Evolutionary conservation across 2,329 filamentous ascomycete species (phyloP).

Genomic region (Hymenoscyphus fructigenus): DNA sequence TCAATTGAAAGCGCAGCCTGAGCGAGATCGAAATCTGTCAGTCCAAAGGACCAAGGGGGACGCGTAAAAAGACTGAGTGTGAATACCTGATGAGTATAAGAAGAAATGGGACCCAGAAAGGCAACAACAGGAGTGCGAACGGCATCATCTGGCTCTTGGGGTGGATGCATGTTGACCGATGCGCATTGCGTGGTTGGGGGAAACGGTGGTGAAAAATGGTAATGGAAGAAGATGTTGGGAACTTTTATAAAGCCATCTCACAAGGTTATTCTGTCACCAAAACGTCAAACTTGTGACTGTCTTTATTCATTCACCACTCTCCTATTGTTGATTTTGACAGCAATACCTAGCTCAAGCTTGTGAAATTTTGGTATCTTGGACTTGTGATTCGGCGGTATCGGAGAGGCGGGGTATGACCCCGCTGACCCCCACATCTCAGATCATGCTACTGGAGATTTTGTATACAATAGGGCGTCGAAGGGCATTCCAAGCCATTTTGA

Average conservation of each 20-base stretch:
- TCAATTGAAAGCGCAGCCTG: conserved; percentile 56
- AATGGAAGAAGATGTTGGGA: too few species aligned
- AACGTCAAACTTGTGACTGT: too few species aligned
- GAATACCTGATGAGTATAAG: conserved; percentile 67
- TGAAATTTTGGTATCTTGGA: too few species aligned
- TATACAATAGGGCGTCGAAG: too few species aligned
- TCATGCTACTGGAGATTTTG: not conserved
- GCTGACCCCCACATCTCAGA: not conserved
- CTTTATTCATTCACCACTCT: too few species aligned
- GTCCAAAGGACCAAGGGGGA: conserved; percentile 26
- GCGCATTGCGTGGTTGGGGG: not conserved
- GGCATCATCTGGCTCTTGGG: conserved; percentile 1
- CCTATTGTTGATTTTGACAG: too few species aligned
- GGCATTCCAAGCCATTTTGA: too few species aligned
- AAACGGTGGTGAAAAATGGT: too few species aligned
- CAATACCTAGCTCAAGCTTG: too few species aligned
- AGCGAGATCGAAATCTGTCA: conserved; percentile 32
- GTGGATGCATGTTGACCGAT: conserved; percentile 1
- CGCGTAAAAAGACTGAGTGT: conserved; percentile 20
- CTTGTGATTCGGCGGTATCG: not conserved
- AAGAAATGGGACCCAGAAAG: conserved; percentile 63
- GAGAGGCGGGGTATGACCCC: not conserved
- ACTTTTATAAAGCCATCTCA: too few species aligned
- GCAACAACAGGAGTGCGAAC: conserved; percentile 42
- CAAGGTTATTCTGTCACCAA: too few species aligned